These are phyloP conservation scores for Areca catechu DNA, from an alignment of 176 grass and related monocot genomes.

Conservation along the genomic window DNA sequence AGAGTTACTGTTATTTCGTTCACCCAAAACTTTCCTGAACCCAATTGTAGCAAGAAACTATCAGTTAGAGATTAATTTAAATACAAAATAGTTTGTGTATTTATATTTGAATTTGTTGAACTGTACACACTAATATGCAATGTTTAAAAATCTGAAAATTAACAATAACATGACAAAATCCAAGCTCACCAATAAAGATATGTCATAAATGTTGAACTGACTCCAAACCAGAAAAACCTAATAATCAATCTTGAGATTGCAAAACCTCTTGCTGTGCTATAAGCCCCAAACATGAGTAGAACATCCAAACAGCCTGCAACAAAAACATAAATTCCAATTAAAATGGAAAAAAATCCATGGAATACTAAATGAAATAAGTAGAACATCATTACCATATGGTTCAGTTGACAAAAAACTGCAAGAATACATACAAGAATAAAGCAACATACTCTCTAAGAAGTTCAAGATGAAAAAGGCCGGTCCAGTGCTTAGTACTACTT, in stretches of 20 bases:
- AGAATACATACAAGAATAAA: conserved; percentile 16
- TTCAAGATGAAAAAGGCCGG: conserved; percentile 82
- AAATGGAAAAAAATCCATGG: background rate
- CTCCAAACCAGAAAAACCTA: conserved; percentile 62
- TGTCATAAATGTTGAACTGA: conserved; percentile 60
- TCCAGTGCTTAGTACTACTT: conserved; percentile 84
- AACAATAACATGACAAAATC: too few relatives aligned
- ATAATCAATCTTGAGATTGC: conserved; percentile 88
- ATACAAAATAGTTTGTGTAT: background rate
- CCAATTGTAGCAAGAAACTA: conserved; percentile 26
- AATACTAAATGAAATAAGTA: conserved; percentile 2
- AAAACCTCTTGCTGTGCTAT: conserved; percentile 78
- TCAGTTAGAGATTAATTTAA: conserved; percentile 4
- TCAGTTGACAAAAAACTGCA: conserved; percentile 4
- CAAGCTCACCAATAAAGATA: conserved; percentile 74
- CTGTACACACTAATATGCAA: too few relatives aligned
- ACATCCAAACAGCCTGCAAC: conserved; percentile 86
- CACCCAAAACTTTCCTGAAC: conserved; percentile 82
- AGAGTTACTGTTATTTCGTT: conserved; percentile 53
- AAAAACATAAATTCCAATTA: conserved; percentile 10
- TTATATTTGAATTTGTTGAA: too few relatives aligned
- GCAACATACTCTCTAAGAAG: conserved; percentile 71
- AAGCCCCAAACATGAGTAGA: conserved; percentile 83
- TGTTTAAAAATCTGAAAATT: too few relatives aligned
- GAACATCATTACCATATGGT: background rate